Evolutionary conservation across 306 rosid genomes (phyloP), one percentile per base, ranked within the genome.

Genomic region (Citrullus mucosospermus): DNA sequence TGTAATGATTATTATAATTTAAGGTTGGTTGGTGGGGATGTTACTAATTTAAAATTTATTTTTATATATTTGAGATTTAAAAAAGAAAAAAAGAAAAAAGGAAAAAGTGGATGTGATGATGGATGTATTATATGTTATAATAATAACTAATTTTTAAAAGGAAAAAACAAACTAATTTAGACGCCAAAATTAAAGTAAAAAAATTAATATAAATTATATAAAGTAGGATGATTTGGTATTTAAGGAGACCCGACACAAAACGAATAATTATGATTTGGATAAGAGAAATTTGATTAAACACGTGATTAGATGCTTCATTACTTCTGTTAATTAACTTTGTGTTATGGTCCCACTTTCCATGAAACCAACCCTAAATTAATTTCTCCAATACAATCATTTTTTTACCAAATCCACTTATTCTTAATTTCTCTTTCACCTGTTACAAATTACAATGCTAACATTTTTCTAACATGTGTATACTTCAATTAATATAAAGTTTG

Each of bases 281-380:
- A 5, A 67, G 22, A 67, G 39, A 63, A 34, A 38, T 53, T 20
- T 43, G 20, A 69, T 69, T 69, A 69, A 69, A 43, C 36, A 69
- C 55, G 75, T 69, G 75, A 69, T 69, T 69, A 69, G 75, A 69
- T 44, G 75, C n/a, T 66, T 41, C 54, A 44, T 20, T 44, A 44
- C 75, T 22, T 69, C 36, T 44, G 6, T 43, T 68, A 10, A 68
- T 43, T 68, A 10, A 68, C 36, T 1, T 43, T 69, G 10, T 69
- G n/a, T 69, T 41, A 1, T 69, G 56, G 75, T 22, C 75, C 75
- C 75, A 69, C 75, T 22, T 44, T 44, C 75, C 75, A 69, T 6
- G 36, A 44, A 69, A 12, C 55, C n/a, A 43, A 44, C 56, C 53
- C 43, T 41, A 43, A 43, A 41, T 69, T 69, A 11, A 69, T 69